Percentiles rank a stretch among this genome's conserved stretches.
These are phyloP conservation scores for Tricholoma saponaceum DNA, from an alignment of 768 basidiomycete genomes.

Conservation along the genomic window DNA sequence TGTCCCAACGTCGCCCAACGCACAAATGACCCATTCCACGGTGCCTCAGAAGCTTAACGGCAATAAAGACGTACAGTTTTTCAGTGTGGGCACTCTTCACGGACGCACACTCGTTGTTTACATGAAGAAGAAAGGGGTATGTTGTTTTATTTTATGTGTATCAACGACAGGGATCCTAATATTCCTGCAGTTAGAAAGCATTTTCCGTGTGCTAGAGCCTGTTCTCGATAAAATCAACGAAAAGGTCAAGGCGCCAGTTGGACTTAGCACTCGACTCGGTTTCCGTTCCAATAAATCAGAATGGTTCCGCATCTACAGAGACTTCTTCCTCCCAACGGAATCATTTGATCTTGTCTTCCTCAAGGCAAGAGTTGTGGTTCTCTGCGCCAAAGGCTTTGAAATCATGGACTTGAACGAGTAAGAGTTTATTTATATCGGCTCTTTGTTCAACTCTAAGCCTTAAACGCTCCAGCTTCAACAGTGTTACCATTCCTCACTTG, in stretches of 20 bases:
- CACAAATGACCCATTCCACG: constrained; percentile 49
- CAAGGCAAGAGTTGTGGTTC: constrained; percentile 88
- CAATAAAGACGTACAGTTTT: constrained; percentile 91
- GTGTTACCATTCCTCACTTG: constrained; percentile 82
- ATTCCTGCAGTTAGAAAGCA: constrained; percentile 64
- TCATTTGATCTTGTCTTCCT: constrained; percentile 90
- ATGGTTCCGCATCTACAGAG: constrained; percentile 93
- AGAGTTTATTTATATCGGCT: constrained; percentile 20
- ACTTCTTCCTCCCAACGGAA: constrained; percentile 92
- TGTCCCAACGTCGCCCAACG: constrained; percentile 79
- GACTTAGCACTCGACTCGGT: constrained; percentile 69
- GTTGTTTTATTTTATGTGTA: constrained; percentile 6
- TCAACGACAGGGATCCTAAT: neutral
- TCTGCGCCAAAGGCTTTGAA: constrained; percentile 93
- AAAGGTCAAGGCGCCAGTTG: constrained; percentile 63
- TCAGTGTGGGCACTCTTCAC: constrained; percentile 85
- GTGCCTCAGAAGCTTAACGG: constrained; percentile 90
- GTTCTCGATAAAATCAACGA: constrained; percentile 88
- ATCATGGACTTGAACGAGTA: constrained; percentile 96
- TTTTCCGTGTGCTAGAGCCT: constrained; percentile 97
- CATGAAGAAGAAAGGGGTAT: constrained; percentile 89
- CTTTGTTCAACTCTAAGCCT: neutral
- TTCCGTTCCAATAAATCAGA: constrained; percentile 81
- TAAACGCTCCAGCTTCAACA: constrained; percentile 63
- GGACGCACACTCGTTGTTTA: constrained; percentile 89